Base-by-base conservation (phyloP, 1,139 yeast genomes). In the Pichia sp. region DNA sequence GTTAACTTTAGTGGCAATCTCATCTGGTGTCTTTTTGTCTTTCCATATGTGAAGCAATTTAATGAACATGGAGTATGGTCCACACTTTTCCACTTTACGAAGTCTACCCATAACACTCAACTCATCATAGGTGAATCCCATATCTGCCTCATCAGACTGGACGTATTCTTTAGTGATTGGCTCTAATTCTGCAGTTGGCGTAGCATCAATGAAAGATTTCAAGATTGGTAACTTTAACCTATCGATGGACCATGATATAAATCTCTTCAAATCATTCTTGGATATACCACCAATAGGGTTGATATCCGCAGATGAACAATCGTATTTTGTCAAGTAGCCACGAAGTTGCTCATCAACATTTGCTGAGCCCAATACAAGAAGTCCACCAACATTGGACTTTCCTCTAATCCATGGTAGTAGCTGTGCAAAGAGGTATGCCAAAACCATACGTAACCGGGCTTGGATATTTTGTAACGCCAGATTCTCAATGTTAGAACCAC, bases 281-380 rank as follows among this genome's bases (percentile, higher is more conserved):
- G 98, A 90, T 49, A 93, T 87, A 26, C 98, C 96, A 16, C 99
- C 99, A 62, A 93, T 93, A 16, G 99, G 99, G 66, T 93, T 93
- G 55, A 93, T 80, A 70, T 93, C 99, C 1, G 99, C 99, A 40
- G 95, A 85, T 13, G 97, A 90, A 67, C 97, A 90, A 68, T 93
- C 99, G 68, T 93, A 93, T 67, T 93, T 93, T 13, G 99, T 93
- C 65, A 95, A 75, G 65, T 93, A 93, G 0, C 99, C 99, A 58
- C 99, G 76, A 56, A 93, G 73, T 62, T 96, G 89, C 67, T 93
- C 99, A 68, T 93, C 99, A n/a, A 93, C 99, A 66, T 93, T 93
- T 7, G 99, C 97, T 66, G 95, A 85, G 1, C 99, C 99, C 52
- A 93, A 74, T 8, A 93, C 99, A 43, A 93, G 74, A 48, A 93